Percentiles rank a stretch among this genome's conserved stretches.
These are phyloP conservation scores for Kwoniella pini DNA, from an alignment of 768 basidiomycete species.

Conservation along the genomic window DNA sequence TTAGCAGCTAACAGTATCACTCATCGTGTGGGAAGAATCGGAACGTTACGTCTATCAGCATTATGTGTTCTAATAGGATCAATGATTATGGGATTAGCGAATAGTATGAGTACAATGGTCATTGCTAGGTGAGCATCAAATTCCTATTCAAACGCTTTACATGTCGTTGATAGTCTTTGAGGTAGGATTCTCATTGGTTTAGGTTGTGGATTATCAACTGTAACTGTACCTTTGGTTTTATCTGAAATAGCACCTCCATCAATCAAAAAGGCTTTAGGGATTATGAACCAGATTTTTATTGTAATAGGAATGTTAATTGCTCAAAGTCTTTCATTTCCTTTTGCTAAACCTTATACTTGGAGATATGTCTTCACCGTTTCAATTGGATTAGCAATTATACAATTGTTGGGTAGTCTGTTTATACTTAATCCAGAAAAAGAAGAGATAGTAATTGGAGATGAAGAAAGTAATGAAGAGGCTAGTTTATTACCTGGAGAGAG, in stretches of 20 bases:
- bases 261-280: slow-evolving; percentile 59
- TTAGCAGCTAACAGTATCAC: slow-evolving; percentile 25
- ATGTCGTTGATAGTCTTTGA: not conserved
- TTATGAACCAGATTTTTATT: slow-evolving; percentile 50
- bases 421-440: slow-evolving; percentile 13
- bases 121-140: slow-evolving; percentile 30
- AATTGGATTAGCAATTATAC: slow-evolving; percentile 29
- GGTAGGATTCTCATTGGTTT: slow-evolving; percentile 45
- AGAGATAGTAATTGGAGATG: not conserved
- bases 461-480: slow-evolving; percentile 23
- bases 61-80: slow-evolving; percentile 34
- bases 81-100: slow-evolving; percentile 25
- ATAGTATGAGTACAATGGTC: slow-evolving; percentile 26
- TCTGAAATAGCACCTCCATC: slow-evolving; percentile 76
- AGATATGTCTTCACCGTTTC: slow-evolving; percentile 42
- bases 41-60: slow-evolving; percentile 32
- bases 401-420: slow-evolving; percentile 40
- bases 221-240: slow-evolving; percentile 79
- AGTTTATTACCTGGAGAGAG: slow-evolving; percentile 12
- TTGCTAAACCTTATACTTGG: slow-evolving; percentile 39
- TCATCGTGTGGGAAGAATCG: slow-evolving; percentile 31
- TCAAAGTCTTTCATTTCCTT: slow-evolving; percentile 43
- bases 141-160: too few species aligned
- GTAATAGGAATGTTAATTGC: slow-evolving; percentile 48
- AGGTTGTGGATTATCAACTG: slow-evolving; percentile 52